These are phyloP conservation scores for Myxozyma sirexii DNA, from an alignment of 805 yeast species.

Conservation along the genomic window DNA sequence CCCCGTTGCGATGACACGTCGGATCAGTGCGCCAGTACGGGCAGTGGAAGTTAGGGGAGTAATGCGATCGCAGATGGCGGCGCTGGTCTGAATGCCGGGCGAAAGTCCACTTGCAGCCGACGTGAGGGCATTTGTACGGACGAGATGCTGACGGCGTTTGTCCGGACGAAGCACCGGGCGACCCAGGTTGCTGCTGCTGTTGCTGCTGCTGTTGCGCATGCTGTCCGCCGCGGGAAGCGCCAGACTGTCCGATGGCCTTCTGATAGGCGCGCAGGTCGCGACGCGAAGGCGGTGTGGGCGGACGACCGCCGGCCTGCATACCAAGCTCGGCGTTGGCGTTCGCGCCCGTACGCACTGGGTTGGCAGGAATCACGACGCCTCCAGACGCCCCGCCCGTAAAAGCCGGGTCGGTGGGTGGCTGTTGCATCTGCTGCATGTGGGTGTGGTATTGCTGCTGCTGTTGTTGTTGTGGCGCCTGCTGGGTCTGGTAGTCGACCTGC, in stretches of 20 bases:
- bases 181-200: slow-evolving; percentile 25
- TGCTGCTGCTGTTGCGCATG: slow-evolving; percentile 15
- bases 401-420: slow-evolving; percentile 33
- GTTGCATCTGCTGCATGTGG: slow-evolving; percentile 12
- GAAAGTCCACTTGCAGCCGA: slow-evolving; percentile 69
- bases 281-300: slow-evolving; percentile 13
- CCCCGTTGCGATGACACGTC: slow-evolving; percentile 75
- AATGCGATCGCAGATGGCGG: slow-evolving; percentile 68
- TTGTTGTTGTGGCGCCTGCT: slow-evolving; percentile 9
- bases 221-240: slow-evolving; percentile 14
- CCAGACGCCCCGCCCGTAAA: slow-evolving; percentile 24
- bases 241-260: slow-evolving; percentile 6
- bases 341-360: slow-evolving; percentile 31
- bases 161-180: slow-evolving; percentile 30
- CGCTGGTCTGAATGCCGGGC: slow-evolving; percentile 68
- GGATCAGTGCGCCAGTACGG: slow-evolving; percentile 72
- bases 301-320: background rate
- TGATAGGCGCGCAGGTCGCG: slow-evolving; percentile 22
- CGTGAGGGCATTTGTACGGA: slow-evolving; percentile 44
- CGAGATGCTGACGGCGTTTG: slow-evolving; percentile 35
- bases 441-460: slow-evolving; percentile 3
- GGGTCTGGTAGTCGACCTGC: slow-evolving; percentile 10
- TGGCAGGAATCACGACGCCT: slow-evolving; percentile 24
- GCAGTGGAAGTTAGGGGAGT: slow-evolving; percentile 66
- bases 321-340: slow-evolving; percentile 20